Evolutionary conservation across 306 rosid genomes (phyloP).

Genomic region (Cucurbita pepo): DNA sequence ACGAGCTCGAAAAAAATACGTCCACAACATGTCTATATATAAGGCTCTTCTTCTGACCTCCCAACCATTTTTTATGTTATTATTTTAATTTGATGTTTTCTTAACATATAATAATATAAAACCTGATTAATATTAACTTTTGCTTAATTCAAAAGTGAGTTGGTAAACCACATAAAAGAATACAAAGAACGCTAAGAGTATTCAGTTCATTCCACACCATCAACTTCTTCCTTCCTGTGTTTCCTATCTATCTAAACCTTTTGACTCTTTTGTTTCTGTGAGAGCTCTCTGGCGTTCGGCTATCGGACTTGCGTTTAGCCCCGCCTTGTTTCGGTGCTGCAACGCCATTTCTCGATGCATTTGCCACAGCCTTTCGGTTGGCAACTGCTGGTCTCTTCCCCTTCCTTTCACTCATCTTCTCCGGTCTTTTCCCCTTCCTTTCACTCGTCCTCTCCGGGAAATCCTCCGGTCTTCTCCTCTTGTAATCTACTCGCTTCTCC

Average conservation of each 20-base stretch:
- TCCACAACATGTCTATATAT: too few species aligned
- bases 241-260: slow-evolving; percentile 42
- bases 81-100: too few species aligned
- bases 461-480: background rate
- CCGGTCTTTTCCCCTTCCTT: too few species aligned
- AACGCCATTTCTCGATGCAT: slow-evolving; percentile 12
- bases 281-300: slow-evolving; percentile 56
- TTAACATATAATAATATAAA: too few species aligned
- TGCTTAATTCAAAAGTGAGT: background rate
- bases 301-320: slow-evolving; percentile 64
- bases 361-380: slow-evolving; percentile 49
- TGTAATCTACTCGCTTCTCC: background rate
- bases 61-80: too few species aligned
- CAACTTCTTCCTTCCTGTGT: background rate
- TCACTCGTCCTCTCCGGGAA: too few species aligned
- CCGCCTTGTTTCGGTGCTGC: slow-evolving; percentile 33
- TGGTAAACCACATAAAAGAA: background rate
- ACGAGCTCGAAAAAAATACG: too few species aligned
- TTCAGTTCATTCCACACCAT: background rate
- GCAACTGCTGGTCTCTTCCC: slow-evolving; percentile 76
- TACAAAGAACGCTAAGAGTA: background rate
- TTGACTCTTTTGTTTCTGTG: slow-evolving; percentile 28
- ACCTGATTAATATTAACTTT: too few species aligned
- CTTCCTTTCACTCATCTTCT: slow-evolving; percentile 13
- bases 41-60: too few species aligned